These are phyloP conservation scores for Solanum stenotomum DNA, from an alignment of 257 asterid genomes.

Conservation along the genomic window DNA sequence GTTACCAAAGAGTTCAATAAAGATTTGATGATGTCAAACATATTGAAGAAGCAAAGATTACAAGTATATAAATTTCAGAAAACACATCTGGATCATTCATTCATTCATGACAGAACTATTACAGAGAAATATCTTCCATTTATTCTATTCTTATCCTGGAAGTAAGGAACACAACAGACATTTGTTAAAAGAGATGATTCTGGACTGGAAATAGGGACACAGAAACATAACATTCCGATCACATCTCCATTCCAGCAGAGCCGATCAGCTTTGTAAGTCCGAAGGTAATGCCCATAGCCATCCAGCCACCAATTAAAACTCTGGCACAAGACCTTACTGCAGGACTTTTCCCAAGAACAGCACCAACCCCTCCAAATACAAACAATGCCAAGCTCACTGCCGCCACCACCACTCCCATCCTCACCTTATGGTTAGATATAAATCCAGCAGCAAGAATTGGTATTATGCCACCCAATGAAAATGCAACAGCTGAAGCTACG, in stretches of 20 bases:
- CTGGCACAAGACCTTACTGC: slow-evolving; percentile 36
- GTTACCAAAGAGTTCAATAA: not conserved
- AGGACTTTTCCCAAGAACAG: slow-evolving; percentile 42
- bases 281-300: slow-evolving; percentile 75
- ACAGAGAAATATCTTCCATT: not conserved
- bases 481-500: slow-evolving; percentile 54
- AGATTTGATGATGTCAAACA: not conserved
- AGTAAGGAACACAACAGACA: not conserved
- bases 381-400: slow-evolving; percentile 43
- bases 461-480: slow-evolving; percentile 46
- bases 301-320: slow-evolving; percentile 61
- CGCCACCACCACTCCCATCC: slow-evolving; percentile 39
- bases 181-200: not conserved
- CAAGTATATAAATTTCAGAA: not conserved
- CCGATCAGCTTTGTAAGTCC: slow-evolving; percentile 52
- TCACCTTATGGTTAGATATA: slow-evolving; percentile 24
- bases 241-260: slow-evolving; percentile 32
- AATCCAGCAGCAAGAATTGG: slow-evolving; percentile 64
- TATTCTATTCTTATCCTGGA: not conserved
- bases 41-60: not conserved
- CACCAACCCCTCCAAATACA: slow-evolving; percentile 51
- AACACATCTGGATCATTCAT: not conserved
- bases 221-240: slow-evolving; percentile 1
- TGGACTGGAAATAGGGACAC: not conserved
- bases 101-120: not conserved